These are phyloP conservation scores for Fusarium caatingaense DNA, from an alignment of 2,329 filamentous ascomycete genomes.

Conservation along the genomic window DNA sequence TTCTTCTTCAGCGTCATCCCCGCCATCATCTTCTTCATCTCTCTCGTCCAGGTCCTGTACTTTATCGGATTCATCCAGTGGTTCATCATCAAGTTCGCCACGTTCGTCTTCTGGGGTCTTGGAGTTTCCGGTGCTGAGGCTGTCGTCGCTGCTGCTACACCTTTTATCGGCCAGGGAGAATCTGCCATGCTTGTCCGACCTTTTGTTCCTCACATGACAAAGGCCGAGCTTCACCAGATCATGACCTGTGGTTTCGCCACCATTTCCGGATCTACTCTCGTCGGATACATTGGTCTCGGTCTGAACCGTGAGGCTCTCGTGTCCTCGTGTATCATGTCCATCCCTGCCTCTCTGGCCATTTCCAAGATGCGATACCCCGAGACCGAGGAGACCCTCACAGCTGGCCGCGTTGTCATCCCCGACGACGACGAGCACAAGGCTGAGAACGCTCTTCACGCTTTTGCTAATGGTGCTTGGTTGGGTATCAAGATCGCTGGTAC, in stretches of 20 bases:
- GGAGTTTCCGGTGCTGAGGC: constrained; percentile 90
- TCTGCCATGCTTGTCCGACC: constrained; percentile 92
- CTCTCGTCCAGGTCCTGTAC: constrained; percentile 88
- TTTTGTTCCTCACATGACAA: constrained; percentile 86
- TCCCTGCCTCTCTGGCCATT: constrained; percentile 88
- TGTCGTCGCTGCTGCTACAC: constrained; percentile 91
- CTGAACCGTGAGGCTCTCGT: constrained; percentile 87
- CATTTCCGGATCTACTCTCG: constrained; percentile 87
- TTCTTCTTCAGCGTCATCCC: constrained; percentile 87
- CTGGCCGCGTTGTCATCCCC: constrained; percentile 82
- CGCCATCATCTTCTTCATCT: constrained; percentile 95
- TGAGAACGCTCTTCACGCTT: constrained; percentile 86
- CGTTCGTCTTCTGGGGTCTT: constrained; percentile 92
- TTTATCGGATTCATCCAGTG: constrained; percentile 86
- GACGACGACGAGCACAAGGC: constrained; percentile 80
- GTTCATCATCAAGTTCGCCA: constrained; percentile 88
- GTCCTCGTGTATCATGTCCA: constrained; percentile 95
- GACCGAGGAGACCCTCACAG: constrained; percentile 85
- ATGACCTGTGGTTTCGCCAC: constrained; percentile 95
- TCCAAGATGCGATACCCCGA: constrained; percentile 93
- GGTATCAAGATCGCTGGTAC: constrained; percentile 89
- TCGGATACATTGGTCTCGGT: constrained; percentile 86
- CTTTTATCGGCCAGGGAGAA: constrained; percentile 95
- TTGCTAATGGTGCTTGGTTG: constrained; percentile 85
- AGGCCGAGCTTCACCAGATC: constrained; percentile 89